Base-by-base conservation (phyloP, 2,329 filamentous ascomycete genomes). In the Claviceps digitariae region DNA sequence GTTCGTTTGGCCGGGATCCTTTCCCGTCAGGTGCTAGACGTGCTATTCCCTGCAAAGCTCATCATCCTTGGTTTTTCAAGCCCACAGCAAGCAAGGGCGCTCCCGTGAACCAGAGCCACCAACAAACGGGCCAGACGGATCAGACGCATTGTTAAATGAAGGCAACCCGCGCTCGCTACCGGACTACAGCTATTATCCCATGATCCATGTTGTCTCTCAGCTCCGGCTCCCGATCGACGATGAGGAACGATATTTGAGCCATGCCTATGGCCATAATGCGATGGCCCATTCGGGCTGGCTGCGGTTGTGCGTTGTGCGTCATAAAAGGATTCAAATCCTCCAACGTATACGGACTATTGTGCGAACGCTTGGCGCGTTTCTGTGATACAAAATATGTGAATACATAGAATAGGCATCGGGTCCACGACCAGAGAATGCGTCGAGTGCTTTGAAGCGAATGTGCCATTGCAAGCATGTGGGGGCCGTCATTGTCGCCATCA, bases 251-350 rank as follows among this genome's bases (percentile, higher is more conserved):
- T 36, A 51, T 8, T 29, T 40, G 36, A 29, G 8, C 38, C 48
- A 47, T 29, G 45, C 10, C 41, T 17, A n/a, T 15, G 48, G 38
- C 38, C 27, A 50, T 20, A 23, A 23, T 21, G 25, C 2, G 21
- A 43, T 20, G 17, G 31, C 34, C 25, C 9, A 36, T 27, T 47
- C 46, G 47, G 52, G 20, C 29, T 44, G 29, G 20, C 48, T 48
- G 48, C 31, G 43, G 31, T 43, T 50, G 52, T 45, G 52, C 38
- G 31, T 43, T 50, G 52, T 45, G 52, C 38, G 20, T 41, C 47
- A 27, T 9, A 23, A 40, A 12, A n/a, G 17, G 41, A 20, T 29
- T 50, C 20, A 36, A 36, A 21, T 46, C 29, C 8, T 21, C n/a
- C 25, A 15, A n/a, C 38, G 12, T 44, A 34, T 50, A 50, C 47